phyloP scores from a whole-genome alignment of 257 asterid genomes.

The Ehretia macrophylla region DNA sequence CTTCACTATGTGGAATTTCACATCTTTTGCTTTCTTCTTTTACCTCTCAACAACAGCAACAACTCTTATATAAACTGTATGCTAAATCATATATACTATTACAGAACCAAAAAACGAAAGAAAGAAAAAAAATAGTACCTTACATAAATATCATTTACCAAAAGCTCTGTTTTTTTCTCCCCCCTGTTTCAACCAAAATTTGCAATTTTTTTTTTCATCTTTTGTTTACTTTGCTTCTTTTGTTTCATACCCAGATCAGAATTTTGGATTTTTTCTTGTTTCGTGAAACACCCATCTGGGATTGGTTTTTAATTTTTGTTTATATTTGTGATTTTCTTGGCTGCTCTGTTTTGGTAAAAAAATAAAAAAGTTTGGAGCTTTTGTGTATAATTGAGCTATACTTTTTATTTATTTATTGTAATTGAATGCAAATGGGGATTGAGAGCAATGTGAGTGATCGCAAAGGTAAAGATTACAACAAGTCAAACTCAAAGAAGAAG shows the following conservation, averaged over 20 bases:
- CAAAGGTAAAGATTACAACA: slow-evolving; percentile 44
- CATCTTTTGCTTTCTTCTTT: slow-evolving; percentile 21
- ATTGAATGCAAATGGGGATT: slow-evolving; percentile 52
- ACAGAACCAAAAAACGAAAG: slow-evolving; percentile 6
- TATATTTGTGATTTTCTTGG: not conserved
- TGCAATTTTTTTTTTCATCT: not conserved
- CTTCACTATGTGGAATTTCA: slow-evolving; percentile 6
- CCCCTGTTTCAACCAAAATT: slow-evolving; percentile 4
- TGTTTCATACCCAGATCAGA: slow-evolving; percentile 18
- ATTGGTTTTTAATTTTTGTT: not conserved
- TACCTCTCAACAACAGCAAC: slow-evolving; percentile 3
- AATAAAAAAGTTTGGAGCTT: not conserved
- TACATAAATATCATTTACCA: slow-evolving; percentile 10
- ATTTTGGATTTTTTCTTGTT: slow-evolving; percentile 9
- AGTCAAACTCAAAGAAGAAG: slow-evolving; percentile 42
- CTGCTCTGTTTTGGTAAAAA: no score
- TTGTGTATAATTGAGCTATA: slow-evolving; percentile 2
- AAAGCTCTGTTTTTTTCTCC: slow-evolving; percentile 8
- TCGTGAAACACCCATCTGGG: slow-evolving; percentile 14
- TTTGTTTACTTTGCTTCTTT: not conserved
- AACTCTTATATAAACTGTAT: slow-evolving; percentile 2
- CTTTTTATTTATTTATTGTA: slow-evolving; percentile 1
- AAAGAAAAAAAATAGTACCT: not conserved
- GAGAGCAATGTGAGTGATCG: slow-evolving; percentile 50
- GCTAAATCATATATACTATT: not conserved